Evolutionary conservation across 306 rosid genomes (phyloP).

Genomic region (Luffa acutangula): DNA sequence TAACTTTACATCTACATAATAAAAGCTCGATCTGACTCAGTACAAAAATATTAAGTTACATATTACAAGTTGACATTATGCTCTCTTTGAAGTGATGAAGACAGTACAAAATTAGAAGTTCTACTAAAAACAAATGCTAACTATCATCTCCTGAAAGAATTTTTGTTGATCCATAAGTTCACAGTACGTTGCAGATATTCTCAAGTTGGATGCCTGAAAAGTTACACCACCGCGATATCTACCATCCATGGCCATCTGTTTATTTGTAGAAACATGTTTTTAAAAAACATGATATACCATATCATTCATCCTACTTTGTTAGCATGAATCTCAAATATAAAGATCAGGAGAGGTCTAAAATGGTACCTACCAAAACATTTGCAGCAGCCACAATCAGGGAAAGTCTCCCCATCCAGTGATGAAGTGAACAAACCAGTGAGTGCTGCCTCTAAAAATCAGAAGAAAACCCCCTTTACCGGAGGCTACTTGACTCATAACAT

Average conservation of each 20-base stretch:
- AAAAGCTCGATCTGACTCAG: background rate
- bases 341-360: background rate
- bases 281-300: background rate
- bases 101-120: background rate
- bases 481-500: constrained; percentile 12
- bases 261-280: background rate
- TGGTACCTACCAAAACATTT: background rate
- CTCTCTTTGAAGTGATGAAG: background rate
- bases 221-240: background rate
- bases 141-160: background rate
- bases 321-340: background rate
- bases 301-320: background rate
- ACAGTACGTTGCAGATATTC: background rate
- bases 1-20: background rate
- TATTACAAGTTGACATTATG: background rate
- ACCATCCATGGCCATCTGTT: constrained; percentile 4
- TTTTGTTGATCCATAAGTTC: background rate
- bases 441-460: constrained; percentile 17
- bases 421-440: constrained; percentile 18
- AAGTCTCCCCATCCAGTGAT: constrained; percentile 13
- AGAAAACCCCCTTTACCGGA: constrained; percentile 11
- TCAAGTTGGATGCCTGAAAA: background rate
- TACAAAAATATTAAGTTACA: background rate
- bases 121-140: background rate
- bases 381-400: background rate